Conservation (phyloP, 2,329 filamentous ascomycete genomes). For the Colletotrichum australisinense region DNA sequence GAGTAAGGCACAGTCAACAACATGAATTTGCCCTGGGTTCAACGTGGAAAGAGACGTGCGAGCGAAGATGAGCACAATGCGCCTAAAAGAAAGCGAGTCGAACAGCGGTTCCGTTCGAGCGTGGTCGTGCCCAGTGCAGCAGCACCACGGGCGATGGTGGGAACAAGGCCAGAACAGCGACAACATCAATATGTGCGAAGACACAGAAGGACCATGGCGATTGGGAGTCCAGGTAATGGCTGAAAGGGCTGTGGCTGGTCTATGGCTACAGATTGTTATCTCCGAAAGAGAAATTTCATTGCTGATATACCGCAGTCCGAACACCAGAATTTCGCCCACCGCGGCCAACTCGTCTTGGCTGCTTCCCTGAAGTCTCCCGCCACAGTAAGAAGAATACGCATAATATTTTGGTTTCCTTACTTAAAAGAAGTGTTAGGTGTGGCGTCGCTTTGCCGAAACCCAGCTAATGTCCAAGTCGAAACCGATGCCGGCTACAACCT, state of each 20-base stretch:
- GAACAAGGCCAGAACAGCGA: background rate
- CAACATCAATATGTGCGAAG: no score
- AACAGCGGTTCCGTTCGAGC: background rate
- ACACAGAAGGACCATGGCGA: background rate
- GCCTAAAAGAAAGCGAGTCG: background rate
- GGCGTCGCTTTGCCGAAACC: background rate
- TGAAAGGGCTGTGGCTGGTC: background rate
- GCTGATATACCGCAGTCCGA: background rate
- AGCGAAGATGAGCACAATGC: background rate
- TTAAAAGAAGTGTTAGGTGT: background rate
- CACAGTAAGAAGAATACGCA: background rate
- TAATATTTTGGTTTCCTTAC: no score
- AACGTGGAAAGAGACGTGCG: background rate
- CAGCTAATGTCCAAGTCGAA: background rate
- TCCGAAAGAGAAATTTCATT: background rate
- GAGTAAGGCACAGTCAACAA: background rate
- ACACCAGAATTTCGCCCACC: background rate
- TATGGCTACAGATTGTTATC: background rate
- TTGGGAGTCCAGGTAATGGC: background rate
- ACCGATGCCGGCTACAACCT: background rate
- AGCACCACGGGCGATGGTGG: background rate
- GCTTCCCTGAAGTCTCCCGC: background rate
- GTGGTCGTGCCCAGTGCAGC: background rate
- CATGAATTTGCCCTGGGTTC: background rate
- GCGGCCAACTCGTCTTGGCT: background rate